These are phyloP conservation scores for Volvox africanus DNA, from an alignment of 139 green algal species.

Conservation along the genomic window DNA sequence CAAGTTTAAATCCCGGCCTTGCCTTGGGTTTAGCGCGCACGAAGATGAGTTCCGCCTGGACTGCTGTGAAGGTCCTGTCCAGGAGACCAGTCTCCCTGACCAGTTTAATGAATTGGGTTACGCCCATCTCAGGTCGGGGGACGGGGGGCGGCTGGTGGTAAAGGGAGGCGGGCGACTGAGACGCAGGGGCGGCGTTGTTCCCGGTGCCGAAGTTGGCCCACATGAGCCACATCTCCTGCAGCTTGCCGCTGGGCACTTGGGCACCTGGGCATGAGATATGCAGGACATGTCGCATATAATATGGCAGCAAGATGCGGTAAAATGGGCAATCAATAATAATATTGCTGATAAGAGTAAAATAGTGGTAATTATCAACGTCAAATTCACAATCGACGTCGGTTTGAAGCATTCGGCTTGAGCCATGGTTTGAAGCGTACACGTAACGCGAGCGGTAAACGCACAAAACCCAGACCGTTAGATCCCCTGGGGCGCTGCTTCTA, in stretches of 20 bases:
- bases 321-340: not conserved
- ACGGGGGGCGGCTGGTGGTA: not conserved
- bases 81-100: constrained; percentile 73
- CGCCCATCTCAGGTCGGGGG: constrained; percentile 54
- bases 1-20: not conserved
- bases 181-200: not conserved
- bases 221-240: constrained; percentile 58
- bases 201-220: constrained; percentile 61
- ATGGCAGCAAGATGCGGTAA: not conserved
- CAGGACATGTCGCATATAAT: not conserved
- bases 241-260: not conserved
- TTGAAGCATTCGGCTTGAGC: too few relatives aligned
- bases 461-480: too few relatives aligned
- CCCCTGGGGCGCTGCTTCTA: too few relatives aligned
- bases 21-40: constrained; percentile 71
- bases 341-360: not conserved
- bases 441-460: too few relatives aligned
- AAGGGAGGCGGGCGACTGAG: not conserved
- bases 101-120: constrained; percentile 76
- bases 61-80: constrained; percentile 41
- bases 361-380: not conserved
- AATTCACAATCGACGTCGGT: too few relatives aligned
- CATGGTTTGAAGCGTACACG: too few relatives aligned
- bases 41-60: constrained; percentile 75
- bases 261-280: not conserved